phyloP scores from a whole-genome alignment of 202 grass and related monocot species.

The Tripidium arundinaceum region DNA sequence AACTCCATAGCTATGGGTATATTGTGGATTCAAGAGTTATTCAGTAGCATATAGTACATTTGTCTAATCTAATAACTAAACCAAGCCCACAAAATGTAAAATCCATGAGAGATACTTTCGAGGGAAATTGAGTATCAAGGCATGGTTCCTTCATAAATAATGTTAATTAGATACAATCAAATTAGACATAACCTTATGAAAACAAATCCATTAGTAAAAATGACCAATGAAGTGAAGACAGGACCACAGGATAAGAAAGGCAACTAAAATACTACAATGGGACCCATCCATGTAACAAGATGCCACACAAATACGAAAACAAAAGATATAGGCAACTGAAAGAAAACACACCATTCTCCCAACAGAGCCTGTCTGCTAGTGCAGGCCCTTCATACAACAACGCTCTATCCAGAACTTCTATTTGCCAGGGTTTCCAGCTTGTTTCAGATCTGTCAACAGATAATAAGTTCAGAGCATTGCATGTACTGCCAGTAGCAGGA shows the following conservation, averaged over 20 bases:
- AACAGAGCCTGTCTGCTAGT: conserved; percentile 71
- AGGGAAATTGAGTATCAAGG: background rate
- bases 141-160: background rate
- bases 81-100: background rate
- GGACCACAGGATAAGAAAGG: conserved; percentile 2
- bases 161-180: background rate
- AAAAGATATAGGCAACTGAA: conserved; percentile 3
- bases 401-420: conserved; percentile 83
- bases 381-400: conserved; percentile 75
- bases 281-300: conserved; percentile 11
- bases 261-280: background rate
- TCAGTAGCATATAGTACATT: background rate
- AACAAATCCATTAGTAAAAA: conserved; percentile 12
- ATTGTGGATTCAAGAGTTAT: background rate
- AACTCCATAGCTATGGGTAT: background rate
- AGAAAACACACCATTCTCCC: conserved; percentile 70
- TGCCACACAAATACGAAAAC: conserved; percentile 4
- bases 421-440: conserved; percentile 72
- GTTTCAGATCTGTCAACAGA: conserved; percentile 44
- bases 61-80: background rate
- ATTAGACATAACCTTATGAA: background rate
- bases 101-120: background rate
- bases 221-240: background rate
- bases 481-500: conserved; percentile 33
- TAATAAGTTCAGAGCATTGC: conserved; percentile 45